Base-by-base conservation (phyloP, 352 stramenopile species). In the Globisporangium recalcitrans region DNA sequence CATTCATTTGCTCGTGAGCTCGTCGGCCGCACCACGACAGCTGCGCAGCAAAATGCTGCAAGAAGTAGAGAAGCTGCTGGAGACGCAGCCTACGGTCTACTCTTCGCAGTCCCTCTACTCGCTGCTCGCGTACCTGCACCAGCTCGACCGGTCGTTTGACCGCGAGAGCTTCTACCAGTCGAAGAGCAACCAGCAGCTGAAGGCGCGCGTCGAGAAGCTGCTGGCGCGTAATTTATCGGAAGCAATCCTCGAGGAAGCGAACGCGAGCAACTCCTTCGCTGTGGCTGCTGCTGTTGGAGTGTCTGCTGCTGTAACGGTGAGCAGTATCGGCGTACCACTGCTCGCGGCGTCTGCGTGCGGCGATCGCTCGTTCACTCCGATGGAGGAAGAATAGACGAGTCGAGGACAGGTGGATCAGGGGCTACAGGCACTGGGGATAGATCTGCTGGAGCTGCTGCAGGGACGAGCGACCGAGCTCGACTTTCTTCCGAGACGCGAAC, bases 61-160 rank as follows among this genome's bases (percentile, higher is more conserved):
- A 26, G 71, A 85, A n/a, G 60, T 79, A 13, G 78, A 90, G 40
- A 71, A 64, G 47, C 55, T 93, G 14, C 59, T 93, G 24, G 65
- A 65, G 9, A 62, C 75, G 36, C 71, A 70, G 9, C 82, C 80
- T 4, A 77, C 72, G 22, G 71, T 89, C 29, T 84, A 87, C 36
- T 67, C 68, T 6, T 74, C 77, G 19, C 69, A 70, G 40, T 77
- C 90, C 32, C 56, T 93, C 10, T 87, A 86, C 62, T 76, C 73
- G 1, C 59, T 91, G 11, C 75, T 90, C 71, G 71, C 70, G 13
- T 91, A 86, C 29, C 48, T 93, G 9, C 70, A 82, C 60, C 72
- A 79, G 48, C 68, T 90, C 31, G 78, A 91, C 40, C 80, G 82
- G 46, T 74, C 82, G 24, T 90, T 93, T 68, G 77, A 88, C 47